Evolutionary conservation across 495 filamentous ascomycete species (phyloP).

Genomic region (Aspergillus bridgeri): DNA sequence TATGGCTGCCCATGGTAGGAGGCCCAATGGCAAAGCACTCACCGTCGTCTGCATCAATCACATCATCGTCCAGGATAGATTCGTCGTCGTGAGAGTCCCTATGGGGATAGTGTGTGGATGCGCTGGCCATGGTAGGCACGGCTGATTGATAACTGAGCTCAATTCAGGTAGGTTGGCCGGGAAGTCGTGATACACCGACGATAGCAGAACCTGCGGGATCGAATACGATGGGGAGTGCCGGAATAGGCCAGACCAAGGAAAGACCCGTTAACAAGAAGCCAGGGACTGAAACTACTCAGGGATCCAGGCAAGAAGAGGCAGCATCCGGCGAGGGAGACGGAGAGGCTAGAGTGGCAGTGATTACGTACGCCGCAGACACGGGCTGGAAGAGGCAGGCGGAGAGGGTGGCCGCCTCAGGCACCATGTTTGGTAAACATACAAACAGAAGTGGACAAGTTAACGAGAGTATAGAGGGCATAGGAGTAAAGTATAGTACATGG

Average conservation of each 20-base stretch:
- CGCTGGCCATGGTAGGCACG: conserved; percentile 41
- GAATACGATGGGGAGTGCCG: background rate
- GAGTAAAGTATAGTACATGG: too few relatives aligned
- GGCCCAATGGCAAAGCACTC: conserved; percentile 14
- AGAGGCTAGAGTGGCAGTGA: conserved; percentile 17
- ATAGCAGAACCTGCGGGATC: background rate
- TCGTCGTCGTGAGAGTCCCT: conserved; percentile 48
- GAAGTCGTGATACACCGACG: background rate
- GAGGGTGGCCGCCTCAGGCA: background rate
- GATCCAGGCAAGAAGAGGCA: background rate
- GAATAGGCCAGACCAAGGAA: background rate
- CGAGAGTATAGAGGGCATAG: too few relatives aligned
- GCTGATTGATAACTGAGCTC: background rate
- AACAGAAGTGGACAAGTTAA: too few relatives aligned
- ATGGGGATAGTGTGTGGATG: conserved; percentile 36
- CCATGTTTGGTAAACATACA: too few relatives aligned
- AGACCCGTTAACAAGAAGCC: background rate
- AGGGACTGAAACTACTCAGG: background rate
- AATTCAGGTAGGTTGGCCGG: background rate
- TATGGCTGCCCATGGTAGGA: too few relatives aligned
- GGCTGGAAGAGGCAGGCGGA: conserved; percentile 26
- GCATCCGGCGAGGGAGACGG: background rate
- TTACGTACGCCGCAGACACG: conserved; percentile 32
- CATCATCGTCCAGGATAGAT: conserved; percentile 76
- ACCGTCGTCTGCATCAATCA: conserved; percentile 98